Base-by-base conservation (phyloP, 768 basidiomycete species). In the Calocera viscosa region DNA sequence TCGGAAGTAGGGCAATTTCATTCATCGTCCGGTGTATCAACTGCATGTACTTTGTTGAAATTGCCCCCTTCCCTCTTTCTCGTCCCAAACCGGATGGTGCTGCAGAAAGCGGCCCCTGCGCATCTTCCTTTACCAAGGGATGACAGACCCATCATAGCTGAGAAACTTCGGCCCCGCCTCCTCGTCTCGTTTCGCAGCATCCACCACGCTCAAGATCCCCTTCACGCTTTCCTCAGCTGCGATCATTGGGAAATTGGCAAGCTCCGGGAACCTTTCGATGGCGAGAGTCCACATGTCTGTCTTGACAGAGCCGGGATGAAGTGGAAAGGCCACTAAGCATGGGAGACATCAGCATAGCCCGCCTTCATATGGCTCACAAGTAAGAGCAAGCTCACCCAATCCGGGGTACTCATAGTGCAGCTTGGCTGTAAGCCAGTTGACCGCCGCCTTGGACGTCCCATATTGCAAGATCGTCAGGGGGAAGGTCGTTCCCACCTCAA, bases 401-500 rank as follows among this genome's bases (percentile, higher is more conserved):
- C 19, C 53, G 8, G 53, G 53, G 28, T 49, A 40, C 65, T 66
- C 67, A 32, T 24, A 22, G 12, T 64, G 28, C 28, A 71, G 38
- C 49, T 64, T 69, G 11, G 17, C 16, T 24, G 65, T 39, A n/a
- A 68, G 1, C 40, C n/a, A 71, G 64, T 72, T 72, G 35, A 67
- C 49, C 10, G 70, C 72, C 2, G 67, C 68, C 49, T 72, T 72
- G 33, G 63, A 67, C 30, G 35, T 19, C 16, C 49, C 69, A 43
- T 70, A 69, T 1, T 39, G 28, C 1, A n/a, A 33, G 19, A 17
- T 17, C 1, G 17, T 10, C 11, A 17, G 7, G 19, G 11, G 34
- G 32, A 1, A 33, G 2, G n/a, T n/a, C n/a, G 7, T 2, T 30
- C n/a, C 19, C 16, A 16, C 67, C 39, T 1, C 33, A 64, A 72